Evolutionary conservation across 352 stramenopile species (phyloP).

Genomic region (Globisporangium cystogenes): DNA sequence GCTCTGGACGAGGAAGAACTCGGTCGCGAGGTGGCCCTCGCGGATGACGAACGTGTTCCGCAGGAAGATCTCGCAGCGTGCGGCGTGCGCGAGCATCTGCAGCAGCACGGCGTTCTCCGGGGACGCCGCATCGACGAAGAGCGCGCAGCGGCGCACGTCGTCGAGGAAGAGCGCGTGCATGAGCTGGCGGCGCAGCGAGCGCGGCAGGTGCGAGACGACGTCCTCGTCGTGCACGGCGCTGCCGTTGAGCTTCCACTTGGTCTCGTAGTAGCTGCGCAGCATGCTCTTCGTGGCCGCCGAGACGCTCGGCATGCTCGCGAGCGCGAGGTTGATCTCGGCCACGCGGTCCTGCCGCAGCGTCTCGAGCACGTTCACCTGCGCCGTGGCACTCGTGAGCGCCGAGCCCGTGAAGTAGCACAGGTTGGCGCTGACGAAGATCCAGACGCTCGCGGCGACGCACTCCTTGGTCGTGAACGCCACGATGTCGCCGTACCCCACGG

Average conservation of each 20-base stretch:
- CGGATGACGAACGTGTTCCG: conserved; percentile 45
- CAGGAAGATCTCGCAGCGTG: conserved; percentile 56
- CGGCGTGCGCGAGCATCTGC: conserved; percentile 21
- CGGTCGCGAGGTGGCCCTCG: conserved; percentile 48
- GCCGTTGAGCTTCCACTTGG: conserved; percentile 70
- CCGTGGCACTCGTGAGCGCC: conserved; percentile 47
- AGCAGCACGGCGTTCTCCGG: conserved; percentile 17
- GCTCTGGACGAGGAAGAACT: conserved; percentile 66
- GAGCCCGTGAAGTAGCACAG: conserved; percentile 70
- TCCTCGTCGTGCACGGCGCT: conserved; percentile 48
- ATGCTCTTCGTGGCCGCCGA: conserved; percentile 41
- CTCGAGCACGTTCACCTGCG: conserved; percentile 41
- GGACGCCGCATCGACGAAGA: conserved; percentile 17
- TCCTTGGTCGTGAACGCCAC: conserved; percentile 25
- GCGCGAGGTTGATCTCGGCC: conserved; percentile 56
- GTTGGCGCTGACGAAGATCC: conserved; percentile 70
- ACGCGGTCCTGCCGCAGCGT: conserved; percentile 42
- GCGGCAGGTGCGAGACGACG: conserved; percentile 38
- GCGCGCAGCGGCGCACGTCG: conserved; percentile 25
- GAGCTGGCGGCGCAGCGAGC: conserved; percentile 32
- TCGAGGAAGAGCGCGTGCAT: conserved; percentile 25
- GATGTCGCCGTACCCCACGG: conserved; percentile 51
- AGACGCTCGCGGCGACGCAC: conserved; percentile 44
- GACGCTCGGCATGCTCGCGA: conserved; percentile 37
- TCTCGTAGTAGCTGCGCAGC: conserved; percentile 59